Conservation (phyloP, 768 basidiomycete species). For the Collybia mongolica region DNA sequence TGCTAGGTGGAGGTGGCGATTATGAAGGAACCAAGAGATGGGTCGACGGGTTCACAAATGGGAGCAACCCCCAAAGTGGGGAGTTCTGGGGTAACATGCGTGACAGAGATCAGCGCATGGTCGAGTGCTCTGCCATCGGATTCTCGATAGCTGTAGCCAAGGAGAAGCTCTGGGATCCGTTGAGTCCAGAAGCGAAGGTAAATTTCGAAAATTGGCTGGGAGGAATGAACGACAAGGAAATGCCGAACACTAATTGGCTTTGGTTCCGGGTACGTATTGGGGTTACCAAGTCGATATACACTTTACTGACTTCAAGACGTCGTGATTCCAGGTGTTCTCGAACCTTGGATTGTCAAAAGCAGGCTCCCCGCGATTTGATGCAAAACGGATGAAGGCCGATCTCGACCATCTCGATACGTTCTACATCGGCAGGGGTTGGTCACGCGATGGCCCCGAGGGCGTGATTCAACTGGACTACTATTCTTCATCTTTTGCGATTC, state of each 20-base stretch:
- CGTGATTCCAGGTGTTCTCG: slow-evolving; percentile 55
- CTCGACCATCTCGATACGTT: slow-evolving; percentile 78
- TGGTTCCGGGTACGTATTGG: slow-evolving; percentile 66
- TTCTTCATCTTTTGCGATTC: slow-evolving; percentile 78
- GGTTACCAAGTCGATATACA: neutral
- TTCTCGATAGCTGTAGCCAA: slow-evolving; percentile 67
- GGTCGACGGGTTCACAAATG: slow-evolving; percentile 63
- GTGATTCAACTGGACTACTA: slow-evolving; percentile 81
- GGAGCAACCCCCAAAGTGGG: slow-evolving; percentile 61
- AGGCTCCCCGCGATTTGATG: slow-evolving; percentile 55
- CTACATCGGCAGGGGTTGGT: slow-evolving; percentile 76
- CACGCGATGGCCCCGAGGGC: slow-evolving; percentile 74
- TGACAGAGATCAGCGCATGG: slow-evolving; percentile 79
- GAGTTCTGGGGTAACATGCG: slow-evolving; percentile 81
- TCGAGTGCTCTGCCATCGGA: slow-evolving; percentile 76
- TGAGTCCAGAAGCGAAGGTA: slow-evolving; percentile 50
- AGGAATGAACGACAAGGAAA: slow-evolving; percentile 78
- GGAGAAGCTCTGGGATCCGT: slow-evolving; percentile 62
- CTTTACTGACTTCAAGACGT: neutral
- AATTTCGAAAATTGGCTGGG: slow-evolving; percentile 68
- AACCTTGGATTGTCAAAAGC: slow-evolving; percentile 69
- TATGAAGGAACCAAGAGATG: slow-evolving; percentile 62
- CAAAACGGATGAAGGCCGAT: slow-evolving; percentile 66
- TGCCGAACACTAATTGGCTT: slow-evolving; percentile 84
- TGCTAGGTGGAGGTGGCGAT: slow-evolving; percentile 61